phyloP scores from a whole-genome alignment of 352 stramenopile species.

The Globisporangium mamillatum region DNA sequence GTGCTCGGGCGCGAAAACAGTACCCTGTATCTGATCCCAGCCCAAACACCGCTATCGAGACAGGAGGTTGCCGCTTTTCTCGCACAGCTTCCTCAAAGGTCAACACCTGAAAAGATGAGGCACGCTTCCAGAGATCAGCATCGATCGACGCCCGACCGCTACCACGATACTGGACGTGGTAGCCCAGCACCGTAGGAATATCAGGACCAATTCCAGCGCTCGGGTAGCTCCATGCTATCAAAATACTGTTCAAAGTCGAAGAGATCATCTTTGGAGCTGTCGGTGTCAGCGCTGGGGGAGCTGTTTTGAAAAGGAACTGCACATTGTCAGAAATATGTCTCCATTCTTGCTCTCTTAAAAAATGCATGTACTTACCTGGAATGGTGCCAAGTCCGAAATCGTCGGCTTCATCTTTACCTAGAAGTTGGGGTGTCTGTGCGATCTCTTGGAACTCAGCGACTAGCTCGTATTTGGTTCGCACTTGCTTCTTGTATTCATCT shows the following conservation, averaged over 20 bases:
- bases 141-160: slow-evolving; percentile 36
- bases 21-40: slow-evolving; percentile 45
- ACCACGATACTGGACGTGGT: slow-evolving; percentile 53
- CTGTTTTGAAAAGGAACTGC: slow-evolving; percentile 15
- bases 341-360: too few relatives aligned
- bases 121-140: slow-evolving; percentile 43
- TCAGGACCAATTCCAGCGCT: slow-evolving; percentile 18
- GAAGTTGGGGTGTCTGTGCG: slow-evolving; percentile 43
- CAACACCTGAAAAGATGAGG: slow-evolving; percentile 49
- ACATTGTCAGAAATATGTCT: background rate
- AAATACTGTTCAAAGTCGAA: slow-evolving; percentile 49
- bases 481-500: slow-evolving; percentile 49
- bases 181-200: slow-evolving; percentile 51
- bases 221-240: slow-evolving; percentile 34
- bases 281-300: slow-evolving; percentile 29
- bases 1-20: slow-evolving; percentile 58
- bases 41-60: slow-evolving; percentile 31
- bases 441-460: slow-evolving; percentile 57
- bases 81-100: slow-evolving; percentile 46
- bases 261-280: slow-evolving; percentile 27
- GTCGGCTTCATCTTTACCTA: slow-evolving; percentile 20
- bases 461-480: slow-evolving; percentile 55
- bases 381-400: slow-evolving; percentile 48
- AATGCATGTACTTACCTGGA: slow-evolving; percentile 22
- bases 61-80: slow-evolving; percentile 25